These are phyloP conservation scores for Castanopsis chinensis DNA, from an alignment of 306 rosid genomes.

Conservation along the genomic window DNA sequence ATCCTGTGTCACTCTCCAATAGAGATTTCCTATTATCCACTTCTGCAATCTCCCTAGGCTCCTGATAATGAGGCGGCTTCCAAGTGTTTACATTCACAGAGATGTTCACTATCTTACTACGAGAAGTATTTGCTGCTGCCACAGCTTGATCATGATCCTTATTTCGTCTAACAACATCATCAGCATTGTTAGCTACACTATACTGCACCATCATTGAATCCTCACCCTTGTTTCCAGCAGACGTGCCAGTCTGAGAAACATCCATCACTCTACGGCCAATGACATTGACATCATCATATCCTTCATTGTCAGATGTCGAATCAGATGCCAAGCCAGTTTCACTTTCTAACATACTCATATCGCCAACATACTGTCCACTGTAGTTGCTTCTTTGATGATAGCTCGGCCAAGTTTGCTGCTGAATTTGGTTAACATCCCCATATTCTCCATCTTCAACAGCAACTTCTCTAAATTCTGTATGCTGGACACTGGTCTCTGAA, in stretches of 20 bases:
- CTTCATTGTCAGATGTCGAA: constrained; percentile 69
- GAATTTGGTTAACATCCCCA: constrained; percentile 45
- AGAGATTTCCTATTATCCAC: constrained; percentile 39
- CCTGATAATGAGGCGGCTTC: constrained; percentile 69
- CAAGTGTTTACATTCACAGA: constrained; percentile 69
- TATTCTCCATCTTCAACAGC: constrained; percentile 29
- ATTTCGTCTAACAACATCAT: constrained; percentile 32
- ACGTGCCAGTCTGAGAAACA: constrained; percentile 52
- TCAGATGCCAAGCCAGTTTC: constrained; percentile 61
- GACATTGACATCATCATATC: constrained; percentile 44
- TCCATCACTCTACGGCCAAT: constrained; percentile 37
- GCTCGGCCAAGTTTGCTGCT: constrained; percentile 34
- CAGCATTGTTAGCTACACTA: constrained; percentile 49
- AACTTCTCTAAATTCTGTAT: constrained; percentile 30
- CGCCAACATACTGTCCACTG: constrained; percentile 39
- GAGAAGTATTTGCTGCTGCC: constrained; percentile 47
- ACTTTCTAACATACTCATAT: constrained; percentile 39
- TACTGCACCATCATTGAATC: constrained; percentile 44
- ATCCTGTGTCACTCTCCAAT: constrained; percentile 34
- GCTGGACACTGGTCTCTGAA: constrained; percentile 33
- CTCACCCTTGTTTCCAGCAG: constrained; percentile 49
- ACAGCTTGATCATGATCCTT: constrained; percentile 48
- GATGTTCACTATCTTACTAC: constrained; percentile 56
- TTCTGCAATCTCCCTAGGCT: constrained; percentile 47
- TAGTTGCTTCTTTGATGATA: constrained; percentile 40